These are phyloP conservation scores for Suillus plorans DNA, from an alignment of 768 basidiomycete species.

Conservation along the genomic window DNA sequence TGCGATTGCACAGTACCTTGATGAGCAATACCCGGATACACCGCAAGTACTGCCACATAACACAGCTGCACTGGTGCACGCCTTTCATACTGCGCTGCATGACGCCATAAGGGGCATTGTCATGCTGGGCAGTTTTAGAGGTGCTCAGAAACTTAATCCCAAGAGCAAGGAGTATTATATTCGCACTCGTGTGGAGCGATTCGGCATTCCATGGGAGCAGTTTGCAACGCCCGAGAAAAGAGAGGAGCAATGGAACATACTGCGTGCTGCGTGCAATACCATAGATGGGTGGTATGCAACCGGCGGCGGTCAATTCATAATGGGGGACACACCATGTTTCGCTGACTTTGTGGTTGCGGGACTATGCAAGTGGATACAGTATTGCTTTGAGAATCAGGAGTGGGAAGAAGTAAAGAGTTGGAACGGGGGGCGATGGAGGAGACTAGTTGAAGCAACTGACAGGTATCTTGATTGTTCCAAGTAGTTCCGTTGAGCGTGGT, in stretches of 20 bases:
- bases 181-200: conserved; percentile 30
- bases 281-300: conserved; percentile 15
- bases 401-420: conserved; percentile 6
- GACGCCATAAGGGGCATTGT: conserved; percentile 10
- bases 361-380: conserved; percentile 13
- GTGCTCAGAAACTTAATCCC: conserved; percentile 28
- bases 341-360: conserved; percentile 23
- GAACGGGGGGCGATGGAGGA: conserved; percentile 14
- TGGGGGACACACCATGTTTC: conserved; percentile 19
- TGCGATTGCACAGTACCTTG: conserved; percentile 51
- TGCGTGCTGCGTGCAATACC: conserved; percentile 32
- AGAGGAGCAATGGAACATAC: conserved; percentile 35
- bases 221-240: conserved; percentile 25
- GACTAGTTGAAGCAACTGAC: conserved; percentile 18
- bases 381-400: conserved; percentile 15
- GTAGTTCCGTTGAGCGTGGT: not conserved
- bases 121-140: conserved; percentile 24
- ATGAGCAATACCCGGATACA: conserved; percentile 45
- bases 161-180: conserved; percentile 40
- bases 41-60: conserved; percentile 38
- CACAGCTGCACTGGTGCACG: conserved; percentile 32
- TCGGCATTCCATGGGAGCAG: conserved; percentile 40
- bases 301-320: not conserved
- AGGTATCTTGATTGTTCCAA: conserved; percentile 14
- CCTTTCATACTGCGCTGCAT: conserved; percentile 22